Conservation (phyloP, 768 basidiomycete genomes). For the Kwoniella mangroviensis region DNA sequence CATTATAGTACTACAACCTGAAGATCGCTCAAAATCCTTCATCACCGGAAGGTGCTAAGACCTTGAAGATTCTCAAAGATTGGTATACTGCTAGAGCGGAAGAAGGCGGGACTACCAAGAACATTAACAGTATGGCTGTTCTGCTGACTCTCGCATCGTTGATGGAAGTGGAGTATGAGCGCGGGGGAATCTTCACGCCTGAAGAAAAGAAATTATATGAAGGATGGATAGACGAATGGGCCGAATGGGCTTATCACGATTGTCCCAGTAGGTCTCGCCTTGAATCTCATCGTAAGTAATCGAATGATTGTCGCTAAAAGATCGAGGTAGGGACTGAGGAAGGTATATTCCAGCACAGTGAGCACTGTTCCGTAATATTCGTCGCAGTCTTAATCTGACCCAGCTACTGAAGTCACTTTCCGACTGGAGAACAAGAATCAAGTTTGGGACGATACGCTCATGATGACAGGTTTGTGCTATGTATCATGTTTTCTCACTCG, state of each 20-base stretch:
- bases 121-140: slow-evolving; percentile 33
- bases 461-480: slow-evolving; percentile 58
- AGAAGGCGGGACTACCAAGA: slow-evolving; percentile 30
- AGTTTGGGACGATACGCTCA: slow-evolving; percentile 66
- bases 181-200: slow-evolving; percentile 56
- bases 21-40: slow-evolving; percentile 55
- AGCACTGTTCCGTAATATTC: slow-evolving; percentile 1
- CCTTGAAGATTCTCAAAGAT: slow-evolving; percentile 27
- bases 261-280: slow-evolving; percentile 9
- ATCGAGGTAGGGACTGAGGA: slow-evolving; percentile 29
- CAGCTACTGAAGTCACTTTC: slow-evolving; percentile 43
- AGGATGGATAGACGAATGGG: slow-evolving; percentile 59
- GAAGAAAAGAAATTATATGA: slow-evolving; percentile 40
- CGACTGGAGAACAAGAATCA: slow-evolving; percentile 55
- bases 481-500: not conserved
- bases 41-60: slow-evolving; percentile 19
- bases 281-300: not conserved
- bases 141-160: slow-evolving; percentile 22
- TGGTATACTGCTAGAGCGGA: slow-evolving; percentile 29
- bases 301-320: slow-evolving; percentile 3
- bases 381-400: no score
- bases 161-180: slow-evolving; percentile 52
- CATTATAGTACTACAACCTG: slow-evolving; percentile 59
- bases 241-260: slow-evolving; percentile 64
- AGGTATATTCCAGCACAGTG: slow-evolving; percentile 51